Evolutionary conservation across 257 asterid species (phyloP), one percentile per base, ranked within the genome.

Genomic region (Craterostigma plantagineum): DNA sequence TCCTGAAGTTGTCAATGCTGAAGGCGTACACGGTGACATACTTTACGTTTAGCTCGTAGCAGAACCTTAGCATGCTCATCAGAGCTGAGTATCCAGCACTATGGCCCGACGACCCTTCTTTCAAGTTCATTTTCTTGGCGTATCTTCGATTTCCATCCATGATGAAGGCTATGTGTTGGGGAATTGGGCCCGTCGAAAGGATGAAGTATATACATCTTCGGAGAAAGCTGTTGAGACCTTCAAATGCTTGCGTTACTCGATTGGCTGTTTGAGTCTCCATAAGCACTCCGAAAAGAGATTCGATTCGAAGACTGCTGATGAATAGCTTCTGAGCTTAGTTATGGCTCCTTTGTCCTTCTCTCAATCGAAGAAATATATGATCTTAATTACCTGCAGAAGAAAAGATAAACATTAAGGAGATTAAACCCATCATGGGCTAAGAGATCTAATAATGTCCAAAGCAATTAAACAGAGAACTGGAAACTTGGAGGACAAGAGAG

Each of bases 101-200:
- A 45, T 82, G 90, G 46, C 94, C 92, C 15, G 54, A n/a, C n/a
- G n/a, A 35, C 35, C 86, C 91, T 40, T 59, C 72, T 60, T 58
- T 45, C 34, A 79, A 51, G 44, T 66, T 70, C 18, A 42, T 53
- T 48, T 63, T 69, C 77, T 73, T 79, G 11, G 91, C 71, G 34
- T 64, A 82, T 53, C 92, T 68, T 48, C 95, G 77, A 48, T 79
- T 82, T 16, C 95, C 92, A 45, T 82, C 95, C 85, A 82, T 78
- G 50, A 82, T 69, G 48, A 82, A 83, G 1, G 92, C 95, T 40
- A 83, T 60, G 44, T 79, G 95, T 12, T 46, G 48, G 14, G 93
- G 93, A 49, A 73, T 34, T 14, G 76, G 74, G 39, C 93, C 95
- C 11, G 53, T 53, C 1, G 68, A 66, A 39, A 83, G 79, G 47